Evolutionary conservation across 2,329 filamentous ascomycete species (phyloP).

Genomic region (Penicillium nordicum): DNA sequence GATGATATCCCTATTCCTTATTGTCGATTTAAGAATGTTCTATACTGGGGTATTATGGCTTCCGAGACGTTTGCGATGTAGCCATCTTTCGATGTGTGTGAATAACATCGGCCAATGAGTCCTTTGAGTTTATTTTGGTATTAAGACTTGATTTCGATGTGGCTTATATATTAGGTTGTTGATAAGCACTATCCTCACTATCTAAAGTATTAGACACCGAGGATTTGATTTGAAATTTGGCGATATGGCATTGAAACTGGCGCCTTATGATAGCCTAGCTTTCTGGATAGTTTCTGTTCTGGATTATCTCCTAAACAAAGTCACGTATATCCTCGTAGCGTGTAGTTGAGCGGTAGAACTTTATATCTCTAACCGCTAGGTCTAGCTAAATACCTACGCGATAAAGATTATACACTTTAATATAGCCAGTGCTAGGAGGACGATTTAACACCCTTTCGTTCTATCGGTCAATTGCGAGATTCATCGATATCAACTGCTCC

Average conservation of each 20-base stretch:
- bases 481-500: not conserved
- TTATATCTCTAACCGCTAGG: conserved; percentile 2
- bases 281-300: conserved; percentile 5
- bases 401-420: not conserved
- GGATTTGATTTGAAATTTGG: not conserved
- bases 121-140: not conserved
- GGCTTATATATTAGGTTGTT: not conserved
- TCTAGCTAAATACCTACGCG: conserved; percentile 1
- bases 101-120: not conserved
- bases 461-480: not conserved
- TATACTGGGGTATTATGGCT: too few relatives aligned
- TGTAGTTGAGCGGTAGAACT: not conserved
- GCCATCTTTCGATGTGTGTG: not conserved
- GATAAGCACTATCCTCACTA: not conserved
- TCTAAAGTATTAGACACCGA: not conserved
- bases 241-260: not conserved
- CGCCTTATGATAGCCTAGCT: not conserved
- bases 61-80: not conserved
- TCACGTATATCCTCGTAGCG: conserved; percentile 12
- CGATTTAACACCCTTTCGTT: not conserved
- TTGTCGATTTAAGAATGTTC: not conserved
- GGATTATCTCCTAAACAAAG: conserved; percentile 10
- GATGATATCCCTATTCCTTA: not conserved
- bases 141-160: not conserved
- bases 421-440: not conserved